Conservation (phyloP, 2,329 filamentous ascomycete genomes). For the Fusarium continuum region DNA sequence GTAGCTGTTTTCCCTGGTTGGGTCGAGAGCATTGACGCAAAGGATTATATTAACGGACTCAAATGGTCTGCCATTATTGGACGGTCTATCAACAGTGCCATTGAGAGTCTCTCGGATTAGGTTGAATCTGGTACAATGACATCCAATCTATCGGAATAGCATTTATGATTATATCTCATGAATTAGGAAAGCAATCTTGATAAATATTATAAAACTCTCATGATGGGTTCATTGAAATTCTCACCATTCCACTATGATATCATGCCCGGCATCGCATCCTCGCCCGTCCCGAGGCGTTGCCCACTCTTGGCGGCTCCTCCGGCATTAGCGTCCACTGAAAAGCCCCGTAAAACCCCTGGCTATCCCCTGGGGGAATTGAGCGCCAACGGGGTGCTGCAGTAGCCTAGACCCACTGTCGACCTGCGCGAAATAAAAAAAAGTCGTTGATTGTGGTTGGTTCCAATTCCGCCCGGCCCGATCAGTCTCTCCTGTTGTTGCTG, state of each 20-base stretch:
- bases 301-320: constrained; percentile 18
- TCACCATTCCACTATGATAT: constrained; percentile 16
- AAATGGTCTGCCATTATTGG: constrained; percentile 70
- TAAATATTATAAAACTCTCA: too few relatives aligned
- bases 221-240: background rate
- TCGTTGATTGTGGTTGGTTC: constrained; percentile 36
- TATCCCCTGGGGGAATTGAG: constrained; percentile 20
- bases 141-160: too few relatives aligned
- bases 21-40: constrained; percentile 68
- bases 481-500: constrained; percentile 22
- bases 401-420: constrained; percentile 10
- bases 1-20: constrained; percentile 70
- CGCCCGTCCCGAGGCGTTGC: background rate
- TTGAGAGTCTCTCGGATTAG: constrained; percentile 47
- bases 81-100: constrained; percentile 58
- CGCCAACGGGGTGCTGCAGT: constrained; percentile 4
- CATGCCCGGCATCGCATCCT: background rate
- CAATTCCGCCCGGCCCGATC: constrained; percentile 36
- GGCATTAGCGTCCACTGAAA: constrained; percentile 23
- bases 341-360: constrained; percentile 29
- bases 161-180: too few relatives aligned
- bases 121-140: too few relatives aligned
- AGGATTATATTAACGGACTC: constrained; percentile 65
- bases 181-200: too few relatives aligned
- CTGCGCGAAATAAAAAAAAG: constrained; percentile 37